phyloP scores from a whole-genome alignment of 2,329 filamentous ascomycete genomes.

The Arthrinium puccinioides region DNA sequence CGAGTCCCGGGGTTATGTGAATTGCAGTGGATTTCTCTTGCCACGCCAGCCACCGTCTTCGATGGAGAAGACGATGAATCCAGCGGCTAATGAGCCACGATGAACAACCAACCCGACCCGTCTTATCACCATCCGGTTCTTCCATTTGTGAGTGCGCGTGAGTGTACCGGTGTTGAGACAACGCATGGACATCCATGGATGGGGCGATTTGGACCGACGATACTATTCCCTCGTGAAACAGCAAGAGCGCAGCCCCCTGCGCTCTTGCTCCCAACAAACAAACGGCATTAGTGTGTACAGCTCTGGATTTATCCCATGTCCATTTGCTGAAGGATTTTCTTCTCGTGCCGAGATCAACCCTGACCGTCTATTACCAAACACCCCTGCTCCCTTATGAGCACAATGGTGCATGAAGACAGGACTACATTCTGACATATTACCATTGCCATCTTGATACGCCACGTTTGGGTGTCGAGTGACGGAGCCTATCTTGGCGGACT shows the following conservation, averaged over 20 bases:
- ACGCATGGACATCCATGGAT: too few relatives aligned
- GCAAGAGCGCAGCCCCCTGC: not conserved
- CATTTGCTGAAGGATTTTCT: conserved; percentile 38
- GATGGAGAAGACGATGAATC: conserved; percentile 21
- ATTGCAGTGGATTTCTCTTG: conserved; percentile 21
- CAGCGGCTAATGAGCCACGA: conserved; percentile 22
- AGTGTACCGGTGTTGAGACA: too few relatives aligned
- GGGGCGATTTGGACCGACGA: too few relatives aligned
- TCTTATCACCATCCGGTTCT: not conserved
- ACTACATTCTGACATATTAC: conserved; percentile 35
- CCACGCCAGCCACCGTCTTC: conserved; percentile 19
- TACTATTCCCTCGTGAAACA: too few relatives aligned
- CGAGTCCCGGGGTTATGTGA: conserved; percentile 26
- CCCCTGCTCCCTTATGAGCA: conserved; percentile 33
- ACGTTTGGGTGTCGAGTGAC: not conserved
- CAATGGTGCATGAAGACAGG: conserved; percentile 57
- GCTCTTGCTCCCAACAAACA: not conserved
- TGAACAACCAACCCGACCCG: conserved; percentile 12
- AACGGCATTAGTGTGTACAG: conserved; percentile 46
- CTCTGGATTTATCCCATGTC: conserved; percentile 33
- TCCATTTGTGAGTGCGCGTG: too few relatives aligned
- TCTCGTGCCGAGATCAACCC: conserved; percentile 40
- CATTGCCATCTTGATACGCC: not conserved
- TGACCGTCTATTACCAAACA: conserved; percentile 59
- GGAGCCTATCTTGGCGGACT: too few relatives aligned